A percentile compares a stretch with the other conserved stretches of the same genome.
Conservation (phyloP, 1,284 basidiomycete genomes). For the Cronartium quercuum region DNA sequence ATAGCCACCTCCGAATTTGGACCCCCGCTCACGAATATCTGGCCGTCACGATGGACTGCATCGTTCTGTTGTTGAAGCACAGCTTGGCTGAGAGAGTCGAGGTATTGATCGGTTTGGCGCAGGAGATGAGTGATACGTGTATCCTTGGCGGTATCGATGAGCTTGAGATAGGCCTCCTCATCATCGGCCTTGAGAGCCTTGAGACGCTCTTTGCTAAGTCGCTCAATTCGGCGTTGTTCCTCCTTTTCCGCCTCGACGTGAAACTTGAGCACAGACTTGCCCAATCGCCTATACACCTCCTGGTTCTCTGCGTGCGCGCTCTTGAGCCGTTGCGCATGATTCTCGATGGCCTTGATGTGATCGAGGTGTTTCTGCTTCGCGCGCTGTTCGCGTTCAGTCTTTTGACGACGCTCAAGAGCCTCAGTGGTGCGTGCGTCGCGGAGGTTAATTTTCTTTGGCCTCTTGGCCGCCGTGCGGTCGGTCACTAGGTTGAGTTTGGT, state of each 20-base stretch:
- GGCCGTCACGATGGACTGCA: conserved; percentile 54
- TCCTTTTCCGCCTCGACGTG: conserved; percentile 53
- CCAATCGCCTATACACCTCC: conserved; percentile 43
- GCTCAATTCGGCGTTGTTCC: conserved; percentile 67
- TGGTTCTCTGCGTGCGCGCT: conserved; percentile 56
- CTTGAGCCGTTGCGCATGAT: conserved; percentile 71
- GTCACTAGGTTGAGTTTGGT: conserved; percentile 69
- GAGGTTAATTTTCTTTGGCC: conserved; percentile 76
- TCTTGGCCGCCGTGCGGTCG: conserved; percentile 85
- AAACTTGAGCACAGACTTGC: conserved; percentile 52
- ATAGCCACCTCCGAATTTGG: conserved; percentile 38
- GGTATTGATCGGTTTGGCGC: conserved; percentile 87
- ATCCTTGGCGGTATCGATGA: conserved; percentile 98
- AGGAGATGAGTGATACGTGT: conserved; percentile 96
- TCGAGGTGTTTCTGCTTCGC: conserved; percentile 96
- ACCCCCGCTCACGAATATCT: conserved; percentile 19
- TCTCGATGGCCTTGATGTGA: conserved; percentile 79
- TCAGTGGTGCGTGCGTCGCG: conserved; percentile 88
- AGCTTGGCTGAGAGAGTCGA: conserved; percentile 89
- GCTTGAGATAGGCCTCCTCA: conserved; percentile 98
- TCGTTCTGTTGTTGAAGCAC: conserved; percentile 91
- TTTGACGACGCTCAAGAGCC: conserved; percentile 81
- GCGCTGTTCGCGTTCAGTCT: conserved; percentile 80
- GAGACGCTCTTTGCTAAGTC: conserved; percentile 94
- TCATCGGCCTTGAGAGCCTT: conserved; percentile 96